A percentile compares a stretch with the other conserved stretches of the same genome.
These are phyloP conservation scores for Suillus placidus DNA, from an alignment of 768 basidiomycete species.

Conservation along the genomic window DNA sequence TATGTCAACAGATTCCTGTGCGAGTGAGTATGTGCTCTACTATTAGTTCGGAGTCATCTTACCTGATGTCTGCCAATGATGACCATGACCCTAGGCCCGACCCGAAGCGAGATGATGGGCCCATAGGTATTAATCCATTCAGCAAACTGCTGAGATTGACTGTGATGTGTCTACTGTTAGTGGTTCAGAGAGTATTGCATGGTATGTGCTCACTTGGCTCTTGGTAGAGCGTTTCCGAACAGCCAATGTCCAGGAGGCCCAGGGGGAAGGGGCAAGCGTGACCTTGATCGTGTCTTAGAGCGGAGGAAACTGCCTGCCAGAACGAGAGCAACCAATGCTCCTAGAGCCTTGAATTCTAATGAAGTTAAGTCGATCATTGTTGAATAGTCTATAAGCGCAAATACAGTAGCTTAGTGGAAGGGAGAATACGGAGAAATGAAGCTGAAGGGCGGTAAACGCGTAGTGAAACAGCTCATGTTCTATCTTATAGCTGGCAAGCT, in stretches of 20 bases:
- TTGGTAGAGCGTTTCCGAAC: constrained; percentile 34
- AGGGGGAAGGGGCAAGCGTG: constrained; percentile 30
- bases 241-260: constrained; percentile 38
- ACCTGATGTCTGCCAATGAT: constrained; percentile 43
- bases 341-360: constrained; percentile 22
- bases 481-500: neutral
- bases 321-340: constrained; percentile 20
- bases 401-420: constrained; percentile 1
- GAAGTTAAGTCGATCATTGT: constrained; percentile 7
- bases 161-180: constrained; percentile 2
- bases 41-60: neutral
- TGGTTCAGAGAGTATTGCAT: no score
- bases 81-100: constrained; percentile 42
- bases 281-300: constrained; percentile 13
- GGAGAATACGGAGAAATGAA: neutral
- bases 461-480: neutral
- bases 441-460: neutral
- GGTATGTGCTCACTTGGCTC: constrained; percentile 25
- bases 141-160: constrained; percentile 48
- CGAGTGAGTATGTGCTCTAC: neutral
- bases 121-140: constrained; percentile 65
- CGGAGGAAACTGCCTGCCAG: constrained; percentile 18
- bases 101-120: constrained; percentile 57
- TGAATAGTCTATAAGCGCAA: constrained; percentile 16
- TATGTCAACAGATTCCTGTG: constrained; percentile 60